Base-by-base conservation (phyloP, 2,329 filamentous ascomycete genomes). In the Cryphonectria nitschkei region DNA sequence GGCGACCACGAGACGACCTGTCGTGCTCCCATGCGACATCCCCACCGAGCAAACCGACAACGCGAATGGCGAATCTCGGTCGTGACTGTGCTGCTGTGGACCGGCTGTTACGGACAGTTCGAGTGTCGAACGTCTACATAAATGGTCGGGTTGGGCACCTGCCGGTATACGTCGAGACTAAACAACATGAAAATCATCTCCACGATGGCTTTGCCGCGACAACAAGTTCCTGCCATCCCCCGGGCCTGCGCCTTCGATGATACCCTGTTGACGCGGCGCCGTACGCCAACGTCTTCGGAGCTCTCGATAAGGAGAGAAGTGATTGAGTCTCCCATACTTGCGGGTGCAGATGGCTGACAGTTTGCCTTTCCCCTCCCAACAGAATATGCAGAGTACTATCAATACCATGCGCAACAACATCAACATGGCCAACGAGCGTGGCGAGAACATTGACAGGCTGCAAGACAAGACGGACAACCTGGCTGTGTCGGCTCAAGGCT, bases 381-480 rank as follows among this genome's bases (percentile, higher is more conserved):
- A 99, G 96, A 93, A 98, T 97, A 97, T 99, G 83, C 92, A 98
- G 82, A 93, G 95, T 79, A 97, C 95, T 67, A 94, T 98, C 78
- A 92, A 92, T 79, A 93, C 96, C 76, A 98, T 99, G 95, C 90
- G 93, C 78, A 92, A 97, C 82, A 99, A 99, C 85, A 97, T 99
- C 87, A 94, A 95, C 86, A 97, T 96, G 84, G 93, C 97, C 74
- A 94, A 93, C 60, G 91, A 98, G 83, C 94, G 96, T 87, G 96
- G 96, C 80, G 93, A 94, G 79, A 89, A 91, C 76, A 89, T 98
- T 73, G 93, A 97, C 81, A 90, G 91, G 65, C 89, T 98, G 73
- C 93, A 97, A 84, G 92, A 96, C 82, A 97, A 97, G 88, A 98
- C 93, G 75, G 91, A 98, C 85, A 97, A 97, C 84, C 88, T 99